Percentiles rank a stretch among this genome's conserved stretches.
These are phyloP conservation scores for Lichtheimia hyalospora DNA, from an alignment of 371 early-diverging fungal species.

Conservation along the genomic window DNA sequence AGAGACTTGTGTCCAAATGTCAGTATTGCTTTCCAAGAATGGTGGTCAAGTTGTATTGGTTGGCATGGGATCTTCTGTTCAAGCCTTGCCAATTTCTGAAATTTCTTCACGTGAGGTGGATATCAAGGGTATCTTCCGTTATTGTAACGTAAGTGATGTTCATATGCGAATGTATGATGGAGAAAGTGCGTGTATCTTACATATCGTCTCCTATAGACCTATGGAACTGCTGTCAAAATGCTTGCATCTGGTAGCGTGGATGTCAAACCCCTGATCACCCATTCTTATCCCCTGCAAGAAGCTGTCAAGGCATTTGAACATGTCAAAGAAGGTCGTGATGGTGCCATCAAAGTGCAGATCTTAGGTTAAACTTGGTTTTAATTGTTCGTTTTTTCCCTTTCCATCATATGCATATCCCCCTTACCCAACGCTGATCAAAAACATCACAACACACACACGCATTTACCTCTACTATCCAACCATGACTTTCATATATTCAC, in stretches of 20 bases:
- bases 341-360: conserved; percentile 54
- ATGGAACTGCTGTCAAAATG: conserved; percentile 49
- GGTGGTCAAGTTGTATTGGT: conserved; percentile 50
- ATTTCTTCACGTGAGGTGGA: conserved; percentile 48
- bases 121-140: conserved; percentile 51
- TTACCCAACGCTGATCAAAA: background rate
- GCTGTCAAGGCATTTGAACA: conserved; percentile 51
- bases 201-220: conserved; percentile 19
- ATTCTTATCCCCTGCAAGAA: conserved; percentile 44
- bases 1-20: conserved; percentile 54
- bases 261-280: conserved; percentile 49
- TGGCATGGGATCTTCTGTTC: conserved; percentile 51
- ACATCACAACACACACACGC: conserved; percentile 1
- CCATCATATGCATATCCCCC: background rate
- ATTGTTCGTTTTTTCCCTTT: background rate
- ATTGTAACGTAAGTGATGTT: conserved; percentile 41
- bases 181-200: no score
- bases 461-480: background rate
- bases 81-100: conserved; percentile 45
- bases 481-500: background rate
- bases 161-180: no score
- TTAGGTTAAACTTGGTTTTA: conserved; percentile 14
- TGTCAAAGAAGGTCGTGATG: conserved; percentile 43
- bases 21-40: conserved; percentile 42
- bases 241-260: conserved; percentile 45